Base-by-base conservation (phyloP, 2,329 filamentous ascomycete genomes). In the Xylaria sp. region DNA sequence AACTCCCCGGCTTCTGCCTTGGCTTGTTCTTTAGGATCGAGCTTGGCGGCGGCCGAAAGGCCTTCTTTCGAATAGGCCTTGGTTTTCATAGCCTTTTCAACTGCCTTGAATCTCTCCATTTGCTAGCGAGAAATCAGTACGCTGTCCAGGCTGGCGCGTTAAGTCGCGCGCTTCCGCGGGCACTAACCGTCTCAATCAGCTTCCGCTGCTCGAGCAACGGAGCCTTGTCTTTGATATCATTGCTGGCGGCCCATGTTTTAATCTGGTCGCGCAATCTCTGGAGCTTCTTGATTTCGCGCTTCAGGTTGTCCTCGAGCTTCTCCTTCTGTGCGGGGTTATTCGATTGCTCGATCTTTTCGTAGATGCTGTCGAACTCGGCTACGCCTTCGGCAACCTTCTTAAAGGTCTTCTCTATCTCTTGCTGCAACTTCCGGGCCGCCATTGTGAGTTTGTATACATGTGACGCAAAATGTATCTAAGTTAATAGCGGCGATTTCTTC, bases 61-160 rank as follows among this genome's bases (percentile, higher is more conserved):
- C 96, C 96, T 82, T 98, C 96, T 85, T 99, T 98, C 71, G 96
- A 98, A 83, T 97, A 99, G 70, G 96, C 96, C 82, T 99, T 99
- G 66, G 96, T 99, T 86, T 99, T 99, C 96, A 99, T 98, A 78
- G 97, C 96, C 86, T 99, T 99, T 82, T 99, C 96, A 62, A 99
- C 96, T n/a, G 94, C 95, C 85, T 99, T 99, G 88, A 99, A 99
- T 77, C 93, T 94, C 83, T 99, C 96, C 96, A 99, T 99, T 92
- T 95, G 91, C 93, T 96, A 69, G 83, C 80, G 48, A 64, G 65
- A 31, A 64, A 33, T 72, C 65, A 67, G 70, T 46, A 67, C 60
- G 69, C 49, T 63, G 44, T 68, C 65, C 48, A 65, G 74, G 67
- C 23, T 28, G 40, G 42, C 51, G 38, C 26, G 6, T 54, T 23